phyloP scores from a whole-genome alignment of 2,329 filamentous ascomycete genomes.

The Fusarium coffeatum region DNA sequence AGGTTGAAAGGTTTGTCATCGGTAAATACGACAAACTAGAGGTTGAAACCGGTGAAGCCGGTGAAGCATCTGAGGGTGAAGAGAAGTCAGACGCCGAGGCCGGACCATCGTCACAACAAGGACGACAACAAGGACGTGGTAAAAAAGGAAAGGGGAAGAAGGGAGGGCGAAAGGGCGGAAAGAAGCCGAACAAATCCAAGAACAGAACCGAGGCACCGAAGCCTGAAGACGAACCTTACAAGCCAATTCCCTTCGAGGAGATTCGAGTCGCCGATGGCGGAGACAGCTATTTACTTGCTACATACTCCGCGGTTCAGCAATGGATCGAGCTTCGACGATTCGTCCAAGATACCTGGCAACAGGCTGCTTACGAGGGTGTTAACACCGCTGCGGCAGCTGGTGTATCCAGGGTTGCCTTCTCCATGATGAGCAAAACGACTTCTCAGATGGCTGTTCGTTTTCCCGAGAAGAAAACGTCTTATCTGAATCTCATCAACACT shows the following conservation, averaged over 20 bases:
- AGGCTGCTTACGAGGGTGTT: conserved; percentile 58
- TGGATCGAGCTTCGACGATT: conserved; percentile 55
- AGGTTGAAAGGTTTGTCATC: conserved; percentile 20
- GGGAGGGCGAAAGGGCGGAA: conserved; percentile 34
- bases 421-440: conserved; percentile 55
- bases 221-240: neutral
- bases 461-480: conserved; percentile 49
- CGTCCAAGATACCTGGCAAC: conserved; percentile 55
- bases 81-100: neutral
- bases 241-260: conserved; percentile 55
- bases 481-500: conserved; percentile 55
- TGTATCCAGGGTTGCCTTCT: conserved; percentile 56
- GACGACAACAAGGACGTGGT: conserved; percentile 8
- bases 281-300: conserved; percentile 57
- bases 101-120: neutral
- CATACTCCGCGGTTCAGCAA: conserved; percentile 53
- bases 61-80: conserved; percentile 14
- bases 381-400: conserved; percentile 60
- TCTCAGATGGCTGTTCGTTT: conserved; percentile 59
- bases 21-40: neutral
- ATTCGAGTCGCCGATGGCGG: conserved; percentile 57
- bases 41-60: neutral
- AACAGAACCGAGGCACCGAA: neutral
- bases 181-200: neutral
- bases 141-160: conserved; percentile 29